phyloP scores from a whole-genome alignment of 352 stramenopile genomes.

The Thraustochytrium sp. region DNA sequence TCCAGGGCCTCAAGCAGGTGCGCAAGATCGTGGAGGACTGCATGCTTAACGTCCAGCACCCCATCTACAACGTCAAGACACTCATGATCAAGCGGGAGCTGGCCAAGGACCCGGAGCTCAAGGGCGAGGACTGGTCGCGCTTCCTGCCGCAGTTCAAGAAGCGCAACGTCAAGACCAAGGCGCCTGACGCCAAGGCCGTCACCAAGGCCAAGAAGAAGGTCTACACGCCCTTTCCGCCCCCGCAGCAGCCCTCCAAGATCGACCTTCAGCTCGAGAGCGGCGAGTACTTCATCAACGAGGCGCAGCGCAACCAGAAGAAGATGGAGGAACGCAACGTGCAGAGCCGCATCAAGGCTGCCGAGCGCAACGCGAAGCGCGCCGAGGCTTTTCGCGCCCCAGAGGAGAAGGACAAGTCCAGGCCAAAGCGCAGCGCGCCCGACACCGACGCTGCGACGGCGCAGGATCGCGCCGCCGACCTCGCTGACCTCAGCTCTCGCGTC shows the following conservation, averaged over 20 bases:
- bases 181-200: conserved; percentile 55
- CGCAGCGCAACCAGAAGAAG: conserved; percentile 83
- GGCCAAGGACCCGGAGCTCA: conserved; percentile 87
- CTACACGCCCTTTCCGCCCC: conserved; percentile 98
- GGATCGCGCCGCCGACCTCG: background rate
- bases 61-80: conserved; percentile 99
- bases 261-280: conserved; percentile 96
- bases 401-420: conserved; percentile 27
- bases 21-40: conserved; percentile 88
- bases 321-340: conserved; percentile 49
- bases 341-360: background rate
- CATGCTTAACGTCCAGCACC: conserved; percentile 97
- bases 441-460: background rate
- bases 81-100: conserved; percentile 99
- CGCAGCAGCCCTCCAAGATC: conserved; percentile 89
- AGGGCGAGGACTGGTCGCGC: conserved; percentile 93
- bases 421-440: background rate
- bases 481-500: background rate
- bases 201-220: conserved; percentile 68
- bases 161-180: conserved; percentile 96
- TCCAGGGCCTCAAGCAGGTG: conserved; percentile 61
- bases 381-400: conserved; percentile 52
- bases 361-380: background rate
- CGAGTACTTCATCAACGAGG: conserved; percentile 98
- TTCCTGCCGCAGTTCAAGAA: conserved; percentile 99